Conservation (phyloP, 768 basidiomycete genomes). For the Hericium coralloides region DNA sequence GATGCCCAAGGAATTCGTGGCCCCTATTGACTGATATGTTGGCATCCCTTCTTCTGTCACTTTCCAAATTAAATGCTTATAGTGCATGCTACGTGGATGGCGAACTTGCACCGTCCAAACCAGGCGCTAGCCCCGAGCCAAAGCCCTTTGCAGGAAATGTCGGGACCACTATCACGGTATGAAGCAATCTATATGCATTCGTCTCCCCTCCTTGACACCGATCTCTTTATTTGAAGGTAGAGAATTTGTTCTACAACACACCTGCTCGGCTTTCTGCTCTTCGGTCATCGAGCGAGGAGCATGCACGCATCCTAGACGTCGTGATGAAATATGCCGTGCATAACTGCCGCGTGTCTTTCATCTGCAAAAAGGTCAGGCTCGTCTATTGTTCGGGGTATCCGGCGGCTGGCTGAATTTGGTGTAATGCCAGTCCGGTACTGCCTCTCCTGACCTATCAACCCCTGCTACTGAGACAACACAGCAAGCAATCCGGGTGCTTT, state of each 20-base stretch:
- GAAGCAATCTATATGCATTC: background rate
- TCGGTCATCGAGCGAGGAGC: slow-evolving; percentile 83
- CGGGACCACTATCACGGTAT: slow-evolving; percentile 80
- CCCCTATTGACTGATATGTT: background rate
- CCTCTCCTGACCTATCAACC: slow-evolving; percentile 75
- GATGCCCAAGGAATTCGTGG: background rate
- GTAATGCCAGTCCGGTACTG: slow-evolving; percentile 49
- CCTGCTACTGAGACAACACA: slow-evolving; percentile 54
- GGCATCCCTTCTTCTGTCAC: background rate
- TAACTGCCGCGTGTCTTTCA: slow-evolving; percentile 80
- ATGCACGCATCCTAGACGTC: slow-evolving; percentile 83
- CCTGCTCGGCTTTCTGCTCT: slow-evolving; percentile 82
- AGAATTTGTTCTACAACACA: slow-evolving; percentile 92
- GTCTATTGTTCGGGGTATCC: background rate
- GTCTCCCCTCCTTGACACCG: background rate
- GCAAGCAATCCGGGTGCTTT: slow-evolving; percentile 71
- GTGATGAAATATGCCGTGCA: slow-evolving; percentile 91
- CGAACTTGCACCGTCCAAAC: slow-evolving; percentile 55
- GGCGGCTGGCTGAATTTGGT: background rate
- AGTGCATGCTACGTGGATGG: slow-evolving; percentile 86
- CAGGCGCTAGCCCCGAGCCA: slow-evolving; percentile 65
- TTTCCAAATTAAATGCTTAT: background rate
- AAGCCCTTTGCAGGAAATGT: slow-evolving; percentile 92
- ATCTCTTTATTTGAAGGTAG: slow-evolving; percentile 49
- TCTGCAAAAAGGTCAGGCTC: slow-evolving; percentile 75